Conservation (phyloP, 108 stramenopile species). For the Pseudonitzschia pungens region DNA sequence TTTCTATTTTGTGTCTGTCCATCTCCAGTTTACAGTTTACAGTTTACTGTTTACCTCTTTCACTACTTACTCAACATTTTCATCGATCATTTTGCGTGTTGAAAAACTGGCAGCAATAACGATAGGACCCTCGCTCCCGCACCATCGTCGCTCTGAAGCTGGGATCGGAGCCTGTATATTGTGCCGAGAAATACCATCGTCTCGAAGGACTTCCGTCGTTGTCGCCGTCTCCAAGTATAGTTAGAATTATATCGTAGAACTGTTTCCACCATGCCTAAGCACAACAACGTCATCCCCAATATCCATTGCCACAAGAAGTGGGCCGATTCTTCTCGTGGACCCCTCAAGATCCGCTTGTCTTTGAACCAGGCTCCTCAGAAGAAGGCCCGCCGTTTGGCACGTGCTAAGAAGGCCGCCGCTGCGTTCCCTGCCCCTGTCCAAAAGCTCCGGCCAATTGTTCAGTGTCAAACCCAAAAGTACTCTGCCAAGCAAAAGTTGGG, state of each 20-base stretch:
- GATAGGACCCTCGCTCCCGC: background rate
- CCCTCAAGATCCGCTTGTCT: slow-evolving; percentile 89
- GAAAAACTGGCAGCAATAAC: background rate
- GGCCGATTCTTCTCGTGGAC: slow-evolving; percentile 80
- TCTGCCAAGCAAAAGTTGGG: slow-evolving; percentile 94
- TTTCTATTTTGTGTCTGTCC: slow-evolving; percentile 6
- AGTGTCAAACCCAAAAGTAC: slow-evolving; percentile 96
- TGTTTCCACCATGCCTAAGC: slow-evolving; percentile 87
- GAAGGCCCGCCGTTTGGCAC: slow-evolving; percentile 92
- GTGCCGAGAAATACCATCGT: background rate
- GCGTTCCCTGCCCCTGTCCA: slow-evolving; percentile 94
- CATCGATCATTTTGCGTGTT: background rate
- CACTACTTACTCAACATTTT: background rate
- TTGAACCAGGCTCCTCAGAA: slow-evolving; percentile 97
- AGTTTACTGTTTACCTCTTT: slow-evolving; percentile 12
- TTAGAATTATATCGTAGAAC: background rate
- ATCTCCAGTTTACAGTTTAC: background rate
- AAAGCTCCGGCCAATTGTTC: slow-evolving; percentile 93
- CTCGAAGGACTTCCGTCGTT: background rate
- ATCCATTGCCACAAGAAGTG: slow-evolving; percentile 99
- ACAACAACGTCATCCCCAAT: slow-evolving; percentile 99
- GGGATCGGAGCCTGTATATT: background rate
- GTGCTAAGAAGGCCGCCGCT: slow-evolving; percentile 94
- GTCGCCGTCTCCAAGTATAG: background rate
- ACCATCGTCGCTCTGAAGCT: background rate